A percentile compares a stretch with the other conserved stretches of the same genome.
phyloP scores from a whole-genome alignment of 2,329 filamentous ascomycete genomes.

The Harringtonia lauricola region DNA sequence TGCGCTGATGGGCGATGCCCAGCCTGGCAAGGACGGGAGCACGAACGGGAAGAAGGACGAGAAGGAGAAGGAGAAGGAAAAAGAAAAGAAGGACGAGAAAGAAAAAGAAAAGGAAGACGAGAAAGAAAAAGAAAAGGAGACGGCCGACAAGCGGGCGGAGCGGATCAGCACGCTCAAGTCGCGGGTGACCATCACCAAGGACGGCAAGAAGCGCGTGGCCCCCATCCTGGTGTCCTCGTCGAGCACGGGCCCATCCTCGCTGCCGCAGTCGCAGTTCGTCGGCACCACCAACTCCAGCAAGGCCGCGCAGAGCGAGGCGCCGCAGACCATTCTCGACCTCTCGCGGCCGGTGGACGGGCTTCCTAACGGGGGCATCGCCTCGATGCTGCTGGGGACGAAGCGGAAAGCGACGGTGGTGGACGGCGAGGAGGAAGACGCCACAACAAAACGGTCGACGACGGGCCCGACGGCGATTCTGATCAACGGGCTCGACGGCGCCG shows the following conservation, averaged over 20 bases:
- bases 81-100: slow-evolving; percentile 13
- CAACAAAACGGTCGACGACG: slow-evolving; percentile 42
- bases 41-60: slow-evolving; percentile 25
- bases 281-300: slow-evolving; percentile 53
- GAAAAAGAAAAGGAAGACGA: slow-evolving; percentile 12
- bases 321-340: slow-evolving; percentile 76
- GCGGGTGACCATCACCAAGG: slow-evolving; percentile 87
- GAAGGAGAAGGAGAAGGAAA: slow-evolving; percentile 10
- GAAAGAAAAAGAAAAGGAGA: slow-evolving; percentile 21
- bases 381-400: slow-evolving; percentile 87
- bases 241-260: slow-evolving; percentile 72
- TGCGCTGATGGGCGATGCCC: slow-evolving; percentile 86
- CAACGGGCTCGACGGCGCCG: slow-evolving; percentile 66
- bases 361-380: slow-evolving; percentile 76
- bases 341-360: slow-evolving; percentile 90
- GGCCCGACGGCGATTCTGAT: slow-evolving; percentile 48
- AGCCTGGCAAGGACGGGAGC: slow-evolving; percentile 39
- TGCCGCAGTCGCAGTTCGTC: slow-evolving; percentile 81
- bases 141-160: slow-evolving; percentile 40
- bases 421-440: slow-evolving; percentile 59
- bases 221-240: slow-evolving; percentile 86
- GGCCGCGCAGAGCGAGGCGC: slow-evolving; percentile 53
- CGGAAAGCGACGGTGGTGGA: slow-evolving; percentile 67
- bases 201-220: slow-evolving; percentile 91
- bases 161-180: slow-evolving; percentile 62